Evolutionary conservation across 306 rosid species (phyloP), one percentile per base, ranked within the genome.

Genomic region (Hippophae tibetana): DNA sequence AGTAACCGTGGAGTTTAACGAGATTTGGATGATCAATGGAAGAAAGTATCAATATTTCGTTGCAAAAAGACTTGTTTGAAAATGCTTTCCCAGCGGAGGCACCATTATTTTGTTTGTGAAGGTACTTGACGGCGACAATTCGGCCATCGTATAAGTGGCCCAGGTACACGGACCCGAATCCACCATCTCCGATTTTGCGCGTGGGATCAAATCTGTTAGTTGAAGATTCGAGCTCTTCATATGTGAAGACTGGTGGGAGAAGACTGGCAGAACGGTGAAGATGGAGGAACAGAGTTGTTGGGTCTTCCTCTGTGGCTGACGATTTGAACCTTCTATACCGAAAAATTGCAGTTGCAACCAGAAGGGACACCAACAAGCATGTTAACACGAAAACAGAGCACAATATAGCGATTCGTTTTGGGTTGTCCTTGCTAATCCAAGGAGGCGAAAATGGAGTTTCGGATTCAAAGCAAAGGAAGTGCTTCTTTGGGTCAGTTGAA

Each of bases 181-280:
- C 99, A 7, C 99, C 99, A 44, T 86, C 95, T 14, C 99, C 99
- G 42, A 92, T 79, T 76, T 88, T 92, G n/a, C 95, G 75, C 57
- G 83, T 92, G 0, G 71, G 76, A 62, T 92, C 93, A 64, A 92
- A 92, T 18, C 67, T 52, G 71, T 92, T 84, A 1, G 99, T 92
- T 1, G 99, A 80, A 11, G 66, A 5, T 45, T 79, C 81, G 0
- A 92, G 56, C 63, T 92, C 96, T 5, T 92, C 99, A 75, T 72
- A 92, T 62, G 96, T 59, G 78, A 85, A 88, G 0, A 82, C 93
- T 0, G 96, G 99, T 1, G 99, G 99, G 12, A 88, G 87, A 40
- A 83, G 93, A 63, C 76, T 71, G 0, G 89, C 76, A 0, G 85
- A 72, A 27, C 93, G 89, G 54, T 92, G 89, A 57, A 78, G 81